Evolutionary conservation across 257 asterid genomes (phyloP), one percentile per base, ranked within the genome.

Genomic region (Solanum peruvianum): DNA sequence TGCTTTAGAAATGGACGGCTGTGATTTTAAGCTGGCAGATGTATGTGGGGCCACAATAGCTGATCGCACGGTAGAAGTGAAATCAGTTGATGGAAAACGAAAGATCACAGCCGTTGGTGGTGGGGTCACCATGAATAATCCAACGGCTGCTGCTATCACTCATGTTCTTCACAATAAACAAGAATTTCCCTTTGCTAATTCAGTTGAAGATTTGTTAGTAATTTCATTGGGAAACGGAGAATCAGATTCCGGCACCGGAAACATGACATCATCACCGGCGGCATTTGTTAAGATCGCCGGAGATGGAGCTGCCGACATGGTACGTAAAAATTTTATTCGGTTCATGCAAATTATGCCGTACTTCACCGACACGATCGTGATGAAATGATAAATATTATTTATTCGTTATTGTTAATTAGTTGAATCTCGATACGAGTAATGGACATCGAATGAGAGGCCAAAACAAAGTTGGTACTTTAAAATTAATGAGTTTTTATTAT

Each of bases 231-330:
- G 98, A 4, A 92, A 90, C 29, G 95, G 96, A 0, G 93, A 91
- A 42, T 85, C 86, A 20, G 87, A 86, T 33, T 82, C 92, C 33
- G 90, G 25, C 2, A 9, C 41, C 66, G 87, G 87, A 62, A 90
- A 81, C 31, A 20, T 80, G 10, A 44, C 4, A 13, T 86, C 90
- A 14, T 84, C 90, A 20, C 89, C 89, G 77, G 73, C 84, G 25
- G 76, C 90, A 2, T 88, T 87, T 20, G 88, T 93, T 42, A 87
- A 89, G 75, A 92, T 95, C 8, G 96, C 98, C 87, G 98, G 94
- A 9, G 91, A 94, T 62, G 97, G 95, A 33, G 98, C 97, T 87
- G 93, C 98, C 89, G 98, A 95, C 93, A 93, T 94, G 96, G 98
- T 95, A 89, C 42, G 72, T 62, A 39, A 8, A 31, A 41, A 2